phyloP scores from a whole-genome alignment of 208 protist genomes.

The Blastocrithidia nonstop region DNA sequence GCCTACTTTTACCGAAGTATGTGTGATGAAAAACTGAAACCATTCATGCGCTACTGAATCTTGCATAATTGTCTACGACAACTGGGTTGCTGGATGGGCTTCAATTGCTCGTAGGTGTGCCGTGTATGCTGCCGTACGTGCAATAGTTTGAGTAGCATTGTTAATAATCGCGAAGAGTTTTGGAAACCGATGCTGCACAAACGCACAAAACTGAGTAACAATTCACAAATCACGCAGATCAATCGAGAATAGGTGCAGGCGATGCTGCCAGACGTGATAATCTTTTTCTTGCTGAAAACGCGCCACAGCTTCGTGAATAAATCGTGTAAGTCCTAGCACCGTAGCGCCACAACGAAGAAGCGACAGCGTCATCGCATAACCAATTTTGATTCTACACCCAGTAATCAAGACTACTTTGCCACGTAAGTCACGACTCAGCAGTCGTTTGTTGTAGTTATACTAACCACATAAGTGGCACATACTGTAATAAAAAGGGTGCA shows the following conservation, averaged over 20 bases:
- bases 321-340: slow-evolving; percentile 85
- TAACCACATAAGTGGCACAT: slow-evolving; percentile 91
- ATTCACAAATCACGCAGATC: slow-evolving; percentile 90
- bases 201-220: slow-evolving; percentile 87
- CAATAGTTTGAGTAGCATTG: slow-evolving; percentile 96
- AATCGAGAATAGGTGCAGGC: slow-evolving; percentile 88
- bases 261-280: slow-evolving; percentile 77
- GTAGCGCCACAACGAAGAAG: slow-evolving; percentile 70
- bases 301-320: slow-evolving; percentile 71
- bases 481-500: slow-evolving; percentile 95
- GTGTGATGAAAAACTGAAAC: slow-evolving; percentile 61
- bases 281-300: slow-evolving; percentile 79
- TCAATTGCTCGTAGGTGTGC: slow-evolving; percentile 64
- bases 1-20: slow-evolving; percentile 64
- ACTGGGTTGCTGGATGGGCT: slow-evolving; percentile 14
- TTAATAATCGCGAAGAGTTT: slow-evolving; percentile 91
- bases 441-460: slow-evolving; percentile 92
- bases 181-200: slow-evolving; percentile 36
- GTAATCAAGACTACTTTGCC: slow-evolving; percentile 90
- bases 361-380: slow-evolving; percentile 84
- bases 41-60: slow-evolving; percentile 40
- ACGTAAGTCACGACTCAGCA: slow-evolving; percentile 76
- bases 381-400: slow-evolving; percentile 87
- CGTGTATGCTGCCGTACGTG: slow-evolving; percentile 87
- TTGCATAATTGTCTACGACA: slow-evolving; percentile 28